Evolutionary conservation across 768 basidiomycete genomes (phyloP), one percentile per base, ranked within the genome.

Genomic region (Vararia minispora): DNA sequence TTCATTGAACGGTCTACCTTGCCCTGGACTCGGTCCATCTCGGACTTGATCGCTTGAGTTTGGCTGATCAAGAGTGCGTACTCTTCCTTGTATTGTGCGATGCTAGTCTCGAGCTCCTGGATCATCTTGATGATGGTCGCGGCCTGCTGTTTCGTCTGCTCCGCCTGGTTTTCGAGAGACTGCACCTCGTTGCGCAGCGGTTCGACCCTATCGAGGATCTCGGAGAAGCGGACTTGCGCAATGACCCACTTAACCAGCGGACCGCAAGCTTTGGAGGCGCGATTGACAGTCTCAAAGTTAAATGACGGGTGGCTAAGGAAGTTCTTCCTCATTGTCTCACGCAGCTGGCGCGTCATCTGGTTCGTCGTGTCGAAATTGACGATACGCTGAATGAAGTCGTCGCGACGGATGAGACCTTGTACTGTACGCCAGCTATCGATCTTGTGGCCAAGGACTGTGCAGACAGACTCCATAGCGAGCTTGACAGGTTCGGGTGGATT

Each of bases 401-500:
- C 95, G 23, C 89, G 76, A 41, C 95, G 86, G 49, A 98, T 90
- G 60, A 97, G 86, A 43, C 79, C 79, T 58, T 97, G 92, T 6
- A 99, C 90, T 2, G 91, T 76, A 44, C 88, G 79, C 95, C 95
- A 99, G 55, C 79, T 79, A 52, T 99, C 95, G 52, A 98, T 86
- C 60, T 90, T 89, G 64, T 97, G 88, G 6, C 95, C 95, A 16
- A 99, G 77, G 32, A 95, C 70, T 11, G 87, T 91, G 58, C 95
- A 98, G 28, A 95, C 94, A 1, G 92, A 95, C 54, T 98, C 95
- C 91, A 98, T 98, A 12, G 95, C 89, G 31, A 94, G 61, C 58
- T 98, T 98, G 49, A 98, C 92, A 4, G 88, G 84, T 57, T 98
- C 95, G 0, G 95, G 95, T 32, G 95, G 95, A 53, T 97, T 97